Conservation (phyloP, 2,329 filamentous ascomycete genomes). For the Clonostachys sp. region DNA sequence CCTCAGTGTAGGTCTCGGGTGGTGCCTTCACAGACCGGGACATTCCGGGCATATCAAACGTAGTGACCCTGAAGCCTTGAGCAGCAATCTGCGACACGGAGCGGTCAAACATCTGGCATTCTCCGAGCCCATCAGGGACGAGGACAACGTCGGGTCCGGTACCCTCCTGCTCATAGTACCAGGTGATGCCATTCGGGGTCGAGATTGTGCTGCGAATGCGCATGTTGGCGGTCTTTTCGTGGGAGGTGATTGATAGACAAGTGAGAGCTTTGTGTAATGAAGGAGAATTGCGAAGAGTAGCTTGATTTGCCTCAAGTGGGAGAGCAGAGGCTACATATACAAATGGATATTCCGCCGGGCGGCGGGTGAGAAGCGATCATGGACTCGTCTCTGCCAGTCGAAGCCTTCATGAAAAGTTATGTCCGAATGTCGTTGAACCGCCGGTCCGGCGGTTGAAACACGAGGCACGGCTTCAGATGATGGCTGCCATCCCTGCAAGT, state of each 20-base stretch:
- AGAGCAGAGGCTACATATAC: too few relatives aligned
- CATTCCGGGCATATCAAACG: constrained; percentile 2
- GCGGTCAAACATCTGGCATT: constrained; percentile 1
- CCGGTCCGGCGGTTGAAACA: too few relatives aligned
- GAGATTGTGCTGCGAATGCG: background rate
- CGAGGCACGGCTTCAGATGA: too few relatives aligned
- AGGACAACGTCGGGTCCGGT: constrained; percentile 1
- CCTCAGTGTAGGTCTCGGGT: background rate
- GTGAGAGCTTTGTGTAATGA: too few relatives aligned
- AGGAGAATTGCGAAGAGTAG: too few relatives aligned
- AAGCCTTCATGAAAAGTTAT: too few relatives aligned
- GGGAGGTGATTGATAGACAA: background rate
- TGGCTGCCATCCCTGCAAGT: too few relatives aligned
- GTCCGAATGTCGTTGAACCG: too few relatives aligned
- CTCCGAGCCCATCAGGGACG: constrained; percentile 1
- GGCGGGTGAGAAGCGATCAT: too few relatives aligned
- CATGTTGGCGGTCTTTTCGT: background rate
- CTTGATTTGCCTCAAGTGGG: too few relatives aligned
- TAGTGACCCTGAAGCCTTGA: constrained; percentile 1
- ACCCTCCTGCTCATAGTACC: constrained; percentile 3
- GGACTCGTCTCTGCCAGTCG: too few relatives aligned
- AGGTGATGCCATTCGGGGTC: background rate
- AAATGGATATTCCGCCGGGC: too few relatives aligned
- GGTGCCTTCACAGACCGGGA: background rate
- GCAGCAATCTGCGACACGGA: background rate